These are phyloP conservation scores for Cladosporium sp. DNA, from an alignment of 2,329 filamentous ascomycete genomes.

Conservation along the genomic window DNA sequence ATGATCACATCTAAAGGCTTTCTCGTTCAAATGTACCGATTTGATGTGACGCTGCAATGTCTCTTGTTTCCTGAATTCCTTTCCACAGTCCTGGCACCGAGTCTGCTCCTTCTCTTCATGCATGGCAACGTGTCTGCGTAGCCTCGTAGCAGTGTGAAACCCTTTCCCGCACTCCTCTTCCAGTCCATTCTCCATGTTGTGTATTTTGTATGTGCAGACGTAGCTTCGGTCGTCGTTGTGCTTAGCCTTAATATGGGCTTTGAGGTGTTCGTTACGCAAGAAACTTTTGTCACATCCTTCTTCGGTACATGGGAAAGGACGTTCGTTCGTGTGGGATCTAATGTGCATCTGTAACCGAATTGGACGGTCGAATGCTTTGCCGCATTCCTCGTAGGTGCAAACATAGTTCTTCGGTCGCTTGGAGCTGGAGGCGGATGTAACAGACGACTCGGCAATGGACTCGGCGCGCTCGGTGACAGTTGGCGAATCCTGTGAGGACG, in stretches of 20 bases:
- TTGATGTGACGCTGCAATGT: constrained; percentile 80
- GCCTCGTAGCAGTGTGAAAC: constrained; percentile 74
- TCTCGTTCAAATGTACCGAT: constrained; percentile 66
- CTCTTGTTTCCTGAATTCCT: constrained; percentile 83
- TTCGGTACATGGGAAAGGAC: constrained; percentile 69
- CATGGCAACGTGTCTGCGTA: constrained; percentile 72
- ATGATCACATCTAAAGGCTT: constrained; percentile 67
- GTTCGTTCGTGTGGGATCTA: constrained; percentile 79
- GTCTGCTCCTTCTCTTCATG: constrained; percentile 66
- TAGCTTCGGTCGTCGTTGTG: constrained; percentile 70
- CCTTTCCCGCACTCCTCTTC: constrained; percentile 66
- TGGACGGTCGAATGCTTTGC: constrained; percentile 83
- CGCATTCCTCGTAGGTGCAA: constrained; percentile 70
- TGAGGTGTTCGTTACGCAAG: constrained; percentile 78
- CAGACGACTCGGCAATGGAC: constrained; percentile 22
- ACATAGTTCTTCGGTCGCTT: constrained; percentile 68
- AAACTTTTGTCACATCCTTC: constrained; percentile 76
- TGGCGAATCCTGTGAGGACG: constrained; percentile 1
- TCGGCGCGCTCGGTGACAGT: constrained; percentile 8
- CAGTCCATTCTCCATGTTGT: constrained; percentile 15
- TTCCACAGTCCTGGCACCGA: constrained; percentile 57
- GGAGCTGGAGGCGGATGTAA: constrained; percentile 20
- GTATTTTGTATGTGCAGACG: constrained; percentile 56
- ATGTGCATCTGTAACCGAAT: constrained; percentile 75
- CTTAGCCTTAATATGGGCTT: constrained; percentile 77